Evolutionary conservation across 1,284 basidiomycete species (phyloP).

Genomic region (Pseudozyma sp.): DNA sequence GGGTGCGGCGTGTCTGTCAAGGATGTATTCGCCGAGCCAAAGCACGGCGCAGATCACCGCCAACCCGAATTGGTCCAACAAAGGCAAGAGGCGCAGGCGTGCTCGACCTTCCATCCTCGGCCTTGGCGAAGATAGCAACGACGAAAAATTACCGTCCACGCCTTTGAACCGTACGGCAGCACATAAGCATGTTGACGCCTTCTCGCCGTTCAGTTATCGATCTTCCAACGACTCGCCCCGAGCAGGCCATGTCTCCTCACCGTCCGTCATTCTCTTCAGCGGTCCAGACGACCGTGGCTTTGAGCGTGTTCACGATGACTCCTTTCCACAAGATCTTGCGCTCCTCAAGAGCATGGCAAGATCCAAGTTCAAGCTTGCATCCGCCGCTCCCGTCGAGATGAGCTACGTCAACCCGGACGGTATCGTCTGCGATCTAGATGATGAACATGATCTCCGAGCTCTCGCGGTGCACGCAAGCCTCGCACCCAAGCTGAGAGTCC

Average conservation of each 20-base stretch:
- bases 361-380: constrained; percentile 36
- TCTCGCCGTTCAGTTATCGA: constrained; percentile 27
- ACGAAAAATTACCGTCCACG: constrained; percentile 13
- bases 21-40: constrained; percentile 5
- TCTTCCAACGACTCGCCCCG: constrained; percentile 25
- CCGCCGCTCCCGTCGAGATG: constrained; percentile 33
- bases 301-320: constrained; percentile 40
- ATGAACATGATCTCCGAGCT: constrained; percentile 51
- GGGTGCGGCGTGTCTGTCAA: neutral
- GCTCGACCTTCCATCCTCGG: constrained; percentile 4
- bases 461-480: constrained; percentile 48
- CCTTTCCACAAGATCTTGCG: constrained; percentile 25
- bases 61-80: neutral
- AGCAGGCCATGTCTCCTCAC: constrained; percentile 17
- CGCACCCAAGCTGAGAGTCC: constrained; percentile 36
- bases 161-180: constrained; percentile 20
- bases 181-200: constrained; percentile 6
- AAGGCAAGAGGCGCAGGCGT: neutral
- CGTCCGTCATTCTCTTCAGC: constrained; percentile 37
- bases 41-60: constrained; percentile 1
- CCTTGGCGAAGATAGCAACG: neutral
- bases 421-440: constrained; percentile 48
- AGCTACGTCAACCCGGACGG: constrained; percentile 54
- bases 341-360: constrained; percentile 27
- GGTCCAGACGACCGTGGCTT: constrained; percentile 35